Evolutionary conservation across 208 protist genomes (phyloP), one percentile per base, ranked within the genome.

Genomic region (Giardia duodenalis): DNA sequence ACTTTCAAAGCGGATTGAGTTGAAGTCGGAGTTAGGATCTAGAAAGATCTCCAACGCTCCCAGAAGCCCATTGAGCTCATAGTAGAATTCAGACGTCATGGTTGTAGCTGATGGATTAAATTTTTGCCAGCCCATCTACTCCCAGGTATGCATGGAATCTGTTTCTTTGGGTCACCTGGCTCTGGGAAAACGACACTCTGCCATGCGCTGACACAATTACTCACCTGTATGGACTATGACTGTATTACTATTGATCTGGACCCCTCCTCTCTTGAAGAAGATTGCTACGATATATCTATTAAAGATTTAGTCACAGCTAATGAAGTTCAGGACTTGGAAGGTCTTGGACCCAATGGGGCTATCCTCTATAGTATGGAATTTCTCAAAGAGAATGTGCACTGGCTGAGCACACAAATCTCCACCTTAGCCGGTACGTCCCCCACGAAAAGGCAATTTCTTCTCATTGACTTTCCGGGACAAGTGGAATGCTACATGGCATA

Each of bases 401-500:
- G 57, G 57, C 57, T 76, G 10, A 10, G 10, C 19, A 76, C 10
- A 39, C 19, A 76, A 30, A 76, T 76, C 57, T 10, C 10, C 30
- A 30, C 10, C 57, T 10, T 30, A 10, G 30, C 10, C 19, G 57
- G 30, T 76, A 30, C 10, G 10, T 10, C 19, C 19, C 30, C 30
- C 30, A 76, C 57, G 30, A 76, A 76, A 39, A 30, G 30, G 10
- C 57, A 10, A 10, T 76, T 76, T 76, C 57, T 76, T 76, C 10
- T 76, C 57, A 76, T 76, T 76, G 57, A 76, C 57, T 30, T 76
- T 76, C 57, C 57, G 30, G 57, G 57, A 76, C 57, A 76, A 76
- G 57, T 76, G 57, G 57, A 76, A 76, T 76, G 57, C 30, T 76
- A 76, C 30, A 76, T 76, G 19, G 57, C 57, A 10, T 30, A 76